phyloP scores from a whole-genome alignment of 2,329 filamentous ascomycete genomes.

The Penicillium sp. region DNA sequence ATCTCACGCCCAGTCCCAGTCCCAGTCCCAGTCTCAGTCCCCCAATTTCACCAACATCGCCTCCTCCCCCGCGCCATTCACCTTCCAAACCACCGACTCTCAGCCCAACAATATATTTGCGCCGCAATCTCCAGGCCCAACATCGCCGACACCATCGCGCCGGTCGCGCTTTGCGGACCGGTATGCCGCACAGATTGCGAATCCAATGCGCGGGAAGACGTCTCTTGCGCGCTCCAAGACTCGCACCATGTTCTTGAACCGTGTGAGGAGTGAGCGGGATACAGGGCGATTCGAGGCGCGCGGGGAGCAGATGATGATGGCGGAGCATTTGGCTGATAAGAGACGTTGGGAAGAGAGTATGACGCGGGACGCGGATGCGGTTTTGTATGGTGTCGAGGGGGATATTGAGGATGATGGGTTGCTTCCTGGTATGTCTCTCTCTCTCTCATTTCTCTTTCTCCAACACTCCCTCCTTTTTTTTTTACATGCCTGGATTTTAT shows the following conservation, averaged over 20 bases:
- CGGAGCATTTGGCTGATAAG: conserved; percentile 37
- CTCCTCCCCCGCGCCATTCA: conserved; percentile 1
- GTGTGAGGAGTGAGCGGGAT: conserved; percentile 37
- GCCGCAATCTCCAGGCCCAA: conserved; percentile 10
- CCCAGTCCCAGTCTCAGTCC: neutral
- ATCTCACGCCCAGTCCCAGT: neutral
- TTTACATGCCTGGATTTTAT: no score
- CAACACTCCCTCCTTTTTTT: no score
- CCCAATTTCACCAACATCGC: conserved; percentile 1
- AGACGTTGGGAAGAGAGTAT: conserved; percentile 37
- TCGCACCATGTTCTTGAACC: conserved; percentile 38
- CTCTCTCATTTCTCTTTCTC: no score
- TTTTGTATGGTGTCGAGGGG: conserved; percentile 16
- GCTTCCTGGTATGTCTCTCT: conserved; percentile 20
- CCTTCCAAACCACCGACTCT: neutral
- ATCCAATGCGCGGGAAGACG: conserved; percentile 24
- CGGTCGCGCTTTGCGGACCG: conserved; percentile 31
- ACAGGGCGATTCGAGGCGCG: conserved; percentile 34
- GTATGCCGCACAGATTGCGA: conserved; percentile 30
- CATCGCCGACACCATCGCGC: conserved; percentile 12
- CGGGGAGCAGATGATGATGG: conserved; percentile 40
- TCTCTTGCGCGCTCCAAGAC: conserved; percentile 30
- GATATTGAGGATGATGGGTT: conserved; percentile 22
- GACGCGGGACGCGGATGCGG: conserved; percentile 27
- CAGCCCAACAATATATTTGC: conserved; percentile 6